Base-by-base conservation (phyloP, 371 early-diverging fungal species). In the Zopfochytrium polystomum region DNA sequence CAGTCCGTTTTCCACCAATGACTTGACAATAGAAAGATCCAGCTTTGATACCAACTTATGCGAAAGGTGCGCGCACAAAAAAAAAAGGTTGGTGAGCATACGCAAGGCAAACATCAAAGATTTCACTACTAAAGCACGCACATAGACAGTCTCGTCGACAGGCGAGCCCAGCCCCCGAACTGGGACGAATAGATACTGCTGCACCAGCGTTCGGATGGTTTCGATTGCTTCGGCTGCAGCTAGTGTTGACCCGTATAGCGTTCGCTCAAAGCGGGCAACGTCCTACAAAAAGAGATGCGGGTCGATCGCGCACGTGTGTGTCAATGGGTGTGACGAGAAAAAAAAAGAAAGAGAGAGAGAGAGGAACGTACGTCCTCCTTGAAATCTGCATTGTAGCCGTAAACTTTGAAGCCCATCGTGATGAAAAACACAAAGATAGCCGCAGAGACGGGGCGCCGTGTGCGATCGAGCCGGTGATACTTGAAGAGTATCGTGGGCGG, bases 301-400 rank as follows among this genome's bases (percentile, higher is more conserved):
- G 3, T 2, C 15, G 46, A 6, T 25, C 11, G 43, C 3, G 33
- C 15, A 35, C 11, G n/a, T n/a, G n/a, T n/a, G 50, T 4, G 15
- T 48, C 20, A 58, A 29, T 20, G 46, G 22, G 0, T 46, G 20
- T 6, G 3, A 29, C 1, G 15, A 23, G 13, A 9, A 2, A 47
- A 27, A 32, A 11, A 0, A 43, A 22, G 1, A 46, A 13, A 20
- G 31, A 23, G 26, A 31, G 1, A 13, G 5, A 32, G 31, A 5
- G n/a, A n/a, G n/a, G n/a, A n/a, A 54, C 72, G 53, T 38, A 73
- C 76, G 44, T 74, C 71, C 38, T 70, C 73, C 38, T 75, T 71
- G 55, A 74, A 77, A 32, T 68, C 67, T 18, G 67, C 64, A n/a
- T 66, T 47, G 15, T 46, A 25, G 6, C 70, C 71, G 38, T 71